These are phyloP conservation scores for Termitomyces eurrhizus DNA, from an alignment of 768 basidiomycete genomes.

Conservation along the genomic window DNA sequence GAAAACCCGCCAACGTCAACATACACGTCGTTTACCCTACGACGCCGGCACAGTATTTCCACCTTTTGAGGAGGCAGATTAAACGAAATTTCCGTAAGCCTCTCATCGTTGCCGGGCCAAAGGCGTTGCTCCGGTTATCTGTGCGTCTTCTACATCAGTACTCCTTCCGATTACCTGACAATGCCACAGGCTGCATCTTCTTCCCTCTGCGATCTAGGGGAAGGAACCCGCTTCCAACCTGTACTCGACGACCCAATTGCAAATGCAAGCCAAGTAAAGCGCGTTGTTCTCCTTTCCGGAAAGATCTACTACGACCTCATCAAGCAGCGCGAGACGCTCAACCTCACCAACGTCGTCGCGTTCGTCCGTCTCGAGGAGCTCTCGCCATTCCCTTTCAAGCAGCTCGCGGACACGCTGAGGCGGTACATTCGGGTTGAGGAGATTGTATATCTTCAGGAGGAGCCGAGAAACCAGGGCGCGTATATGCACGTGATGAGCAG, in stretches of 20 bases:
- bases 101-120: conserved; percentile 79
- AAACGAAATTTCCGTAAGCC: conserved; percentile 85
- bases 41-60: conserved; percentile 91
- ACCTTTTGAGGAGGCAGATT: conserved; percentile 84
- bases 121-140: conserved; percentile 73
- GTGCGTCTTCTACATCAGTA: conserved; percentile 30
- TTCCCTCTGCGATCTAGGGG: conserved; percentile 52
- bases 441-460: conserved; percentile 78
- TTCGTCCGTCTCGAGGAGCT: conserved; percentile 83
- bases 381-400: conserved; percentile 78
- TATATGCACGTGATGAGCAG: conserved; percentile 64
- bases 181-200: conserved; percentile 67
- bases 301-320: conserved; percentile 88
- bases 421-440: conserved; percentile 41
- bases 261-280: conserved; percentile 39
- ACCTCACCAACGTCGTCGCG: conserved; percentile 50
- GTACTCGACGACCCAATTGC: conserved; percentile 54
- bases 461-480: conserved; percentile 84
- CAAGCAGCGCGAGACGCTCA: conserved; percentile 56
- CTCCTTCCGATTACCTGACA: not conserved
- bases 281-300: conserved; percentile 74
- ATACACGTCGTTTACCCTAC: conserved; percentile 86
- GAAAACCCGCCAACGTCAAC: conserved; percentile 56
- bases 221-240: conserved; percentile 61
- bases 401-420: conserved; percentile 41